Percentiles rank a stretch among this genome's conserved stretches.
These are phyloP conservation scores for Phytophthora podocarpi DNA, from an alignment of 352 stramenopile genomes.

Conservation along the genomic window DNA sequence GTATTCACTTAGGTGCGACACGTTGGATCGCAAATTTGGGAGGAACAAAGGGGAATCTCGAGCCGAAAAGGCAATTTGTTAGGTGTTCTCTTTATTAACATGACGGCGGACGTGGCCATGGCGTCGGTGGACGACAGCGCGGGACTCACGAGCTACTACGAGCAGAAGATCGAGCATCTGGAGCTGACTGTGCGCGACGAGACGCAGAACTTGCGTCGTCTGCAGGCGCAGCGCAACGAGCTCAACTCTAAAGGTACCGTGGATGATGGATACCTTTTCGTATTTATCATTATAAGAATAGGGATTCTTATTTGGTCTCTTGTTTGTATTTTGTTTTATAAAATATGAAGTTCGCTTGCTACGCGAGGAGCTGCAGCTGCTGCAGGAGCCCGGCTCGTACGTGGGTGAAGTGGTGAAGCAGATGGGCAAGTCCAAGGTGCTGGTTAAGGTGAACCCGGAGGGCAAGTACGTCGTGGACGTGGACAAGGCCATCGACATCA, in stretches of 20 bases:
- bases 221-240: constrained; percentile 99
- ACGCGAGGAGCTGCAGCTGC: constrained; percentile 97
- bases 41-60: constrained; percentile 10
- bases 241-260: constrained; percentile 98
- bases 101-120: constrained; percentile 54
- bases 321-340: constrained; percentile 13
- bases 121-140: constrained; percentile 35
- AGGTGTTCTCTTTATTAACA: constrained; percentile 14
- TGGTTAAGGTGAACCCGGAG: constrained; percentile 99
- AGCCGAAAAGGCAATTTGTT: constrained; percentile 6
- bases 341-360: constrained; percentile 92
- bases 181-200: constrained; percentile 94
- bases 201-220: constrained; percentile 96
- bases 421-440: constrained; percentile 99
- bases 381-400: constrained; percentile 98
- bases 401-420: constrained; percentile 99
- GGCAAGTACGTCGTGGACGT: constrained; percentile 99
- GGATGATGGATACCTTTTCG: neutral
- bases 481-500: constrained; percentile 96
- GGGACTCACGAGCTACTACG: constrained; percentile 92
- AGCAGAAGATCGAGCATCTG: constrained; percentile 96
- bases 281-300: constrained; percentile 17
- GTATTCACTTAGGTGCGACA: constrained; percentile 7
- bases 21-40: constrained; percentile 32
- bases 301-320: constrained; percentile 7